Evolutionary conservation across 805 yeast species (phyloP), one percentile per base, ranked within the genome.

Genomic region (Kodamaea sagamina): DNA sequence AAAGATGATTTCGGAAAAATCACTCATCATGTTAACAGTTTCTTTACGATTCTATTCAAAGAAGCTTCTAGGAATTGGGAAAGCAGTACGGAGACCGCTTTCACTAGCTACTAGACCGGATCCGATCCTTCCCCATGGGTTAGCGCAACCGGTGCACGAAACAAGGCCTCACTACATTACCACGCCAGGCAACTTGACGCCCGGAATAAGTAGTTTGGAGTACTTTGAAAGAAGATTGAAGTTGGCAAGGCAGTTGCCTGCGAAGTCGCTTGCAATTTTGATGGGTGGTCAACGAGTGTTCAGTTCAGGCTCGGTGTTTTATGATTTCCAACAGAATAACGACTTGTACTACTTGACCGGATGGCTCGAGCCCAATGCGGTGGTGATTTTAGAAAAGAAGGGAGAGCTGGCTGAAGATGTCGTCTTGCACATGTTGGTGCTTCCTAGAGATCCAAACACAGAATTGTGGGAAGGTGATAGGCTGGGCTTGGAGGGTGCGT

Each of bases 401-500:
- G 65, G 68, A 26, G 71, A 72, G 42, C 51, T 52, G 8, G 67
- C 61, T 8, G 78, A 75, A 18, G 78, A 80, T 39, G 71, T 79
- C 26, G 60, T 75, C 6, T 78, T 86, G 50, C 92, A 87, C 53
- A 77, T 93, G 84, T 67, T 89, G 39, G 96, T 92, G 2, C 96
- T 89, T 2, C 89, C 89, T 11, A 84, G 85, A 58, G 86, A 90
- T 58, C 76, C 80, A 4, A 73, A 72, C 38, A 79, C 77, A 16
- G 99, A 93, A 64, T 79, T 84, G 49, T 93, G 99, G 99, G 97
- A 92, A 54, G 99, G 99, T 9, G 83, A 79, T 34, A 77, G 95
- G 53, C 84, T 95, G 12, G 99, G 99, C 1, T 74, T 82, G 3
- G 79, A 82, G 37, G 96, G 95, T 11, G 96, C 84, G 0, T 67